Evolutionary conservation across 139 green algal species (phyloP), one percentile per base, ranked within the genome.

Genomic region (Limnomonas spitsbergensis): DNA sequence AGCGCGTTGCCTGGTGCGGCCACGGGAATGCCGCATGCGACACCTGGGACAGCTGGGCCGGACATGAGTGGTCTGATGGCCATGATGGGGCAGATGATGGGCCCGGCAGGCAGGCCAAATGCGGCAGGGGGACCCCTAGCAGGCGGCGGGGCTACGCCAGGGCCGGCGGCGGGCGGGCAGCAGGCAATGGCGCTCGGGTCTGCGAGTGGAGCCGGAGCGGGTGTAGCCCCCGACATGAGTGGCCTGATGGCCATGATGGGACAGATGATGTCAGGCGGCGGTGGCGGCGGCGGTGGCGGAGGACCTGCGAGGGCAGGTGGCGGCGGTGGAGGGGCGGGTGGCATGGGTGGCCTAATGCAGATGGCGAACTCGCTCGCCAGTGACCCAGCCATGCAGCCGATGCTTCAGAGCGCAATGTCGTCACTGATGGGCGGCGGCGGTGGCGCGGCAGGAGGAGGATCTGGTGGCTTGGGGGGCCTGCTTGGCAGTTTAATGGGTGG

Each of bases 321-420:
- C 0, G 76, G 75, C 26, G 78, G 69, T 6, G 71, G 47, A 2
- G 78, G 76, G 4, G 78, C 54, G 9, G 81, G 78, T 32, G 79
- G 81, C 26, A 78, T 89, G 75, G 84, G 76, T 7, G 81, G 81
- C 0, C 72, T 89, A 7, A 39, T 89, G 37, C 81, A 86, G 75
- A 79, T 85, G 75, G 84, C 84, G n/a, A 73, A 79, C 31, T 66
- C 75, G 40, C 73, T 89, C 7, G 71, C 76, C 1, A 81, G 37
- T 6, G 84, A 89, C 68, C 84, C 84, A 3, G 72, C 71, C 35
- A 89, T 89, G 84, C 78, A 83, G 38, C 84, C 84, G 6, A 66
- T 89, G 40, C 69, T 89, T 1, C 75, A 56, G 31, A 24, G 27
- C 20, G 34, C 76, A 14, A 71, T 82, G 52, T 67, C 73, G 0